Evolutionary conservation across 306 rosid species (phyloP).

Genomic region (Vigna unguiculata): DNA sequence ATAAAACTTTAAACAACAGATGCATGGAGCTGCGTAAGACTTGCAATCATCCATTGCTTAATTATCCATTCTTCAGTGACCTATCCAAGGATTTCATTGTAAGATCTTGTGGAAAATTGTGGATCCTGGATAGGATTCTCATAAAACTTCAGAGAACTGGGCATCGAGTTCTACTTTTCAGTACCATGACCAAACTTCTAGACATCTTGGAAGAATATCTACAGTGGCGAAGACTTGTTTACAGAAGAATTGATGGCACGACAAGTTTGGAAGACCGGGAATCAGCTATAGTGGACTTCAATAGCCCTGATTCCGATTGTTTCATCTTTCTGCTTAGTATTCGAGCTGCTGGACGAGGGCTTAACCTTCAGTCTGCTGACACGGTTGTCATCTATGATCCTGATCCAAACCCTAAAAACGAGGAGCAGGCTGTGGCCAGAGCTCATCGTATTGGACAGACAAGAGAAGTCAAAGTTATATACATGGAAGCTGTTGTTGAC

Average conservation of each 20-base stretch:
- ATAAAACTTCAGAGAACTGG: conserved; percentile 94
- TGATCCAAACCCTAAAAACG: conserved; percentile 99
- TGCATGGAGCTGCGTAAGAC: conserved; percentile 99
- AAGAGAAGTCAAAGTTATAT: conserved; percentile 96
- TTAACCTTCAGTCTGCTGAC: conserved; percentile 99
- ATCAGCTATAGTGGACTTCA: conserved; percentile 93
- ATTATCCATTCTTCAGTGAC: conserved; percentile 88
- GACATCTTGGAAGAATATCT: conserved; percentile 97
- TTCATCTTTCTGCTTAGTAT: conserved; percentile 98
- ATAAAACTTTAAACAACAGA: conserved; percentile 89
- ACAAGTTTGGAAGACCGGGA: conserved; percentile 99
- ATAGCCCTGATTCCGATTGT: conserved; percentile 79
- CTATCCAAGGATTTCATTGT: conserved; percentile 88
- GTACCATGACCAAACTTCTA: conserved; percentile 98
- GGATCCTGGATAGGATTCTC: conserved; percentile 96
- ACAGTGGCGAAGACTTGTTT: conserved; percentile 93
- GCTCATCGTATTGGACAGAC: conserved; percentile 99
- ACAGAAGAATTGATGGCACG: conserved; percentile 96
- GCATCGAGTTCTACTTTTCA: conserved; percentile 93
- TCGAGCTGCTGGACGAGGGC: conserved; percentile 99
- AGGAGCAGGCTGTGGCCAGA: conserved; percentile 99
- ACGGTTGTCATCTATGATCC: conserved; percentile 98
- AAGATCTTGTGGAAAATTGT: conserved; percentile 92
- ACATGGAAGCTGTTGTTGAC: conserved; percentile 99
- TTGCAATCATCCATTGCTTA: conserved; percentile 97